Percentiles rank a stretch among this genome's conserved stretches.
Evolutionary conservation across 352 stramenopile species (phyloP).

Genomic region (Phytophthora quininea): DNA sequence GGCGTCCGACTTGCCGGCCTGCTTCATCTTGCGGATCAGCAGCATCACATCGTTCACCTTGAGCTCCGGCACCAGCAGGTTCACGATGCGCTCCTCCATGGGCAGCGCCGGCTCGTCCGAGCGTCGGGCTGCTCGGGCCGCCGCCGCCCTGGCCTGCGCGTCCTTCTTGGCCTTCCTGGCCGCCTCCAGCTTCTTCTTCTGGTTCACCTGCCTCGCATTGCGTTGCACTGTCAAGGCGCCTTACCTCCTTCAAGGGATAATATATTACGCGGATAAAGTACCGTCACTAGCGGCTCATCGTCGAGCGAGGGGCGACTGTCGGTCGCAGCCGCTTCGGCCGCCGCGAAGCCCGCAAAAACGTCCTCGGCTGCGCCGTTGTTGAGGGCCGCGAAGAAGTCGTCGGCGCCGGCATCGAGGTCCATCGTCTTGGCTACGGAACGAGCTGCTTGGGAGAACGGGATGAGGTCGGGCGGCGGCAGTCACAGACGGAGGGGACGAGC

Average conservation of each 20-base stretch:
- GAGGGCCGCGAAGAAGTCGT: slow-evolving; percentile 85
- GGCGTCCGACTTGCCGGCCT: slow-evolving; percentile 87
- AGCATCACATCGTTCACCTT: slow-evolving; percentile 90
- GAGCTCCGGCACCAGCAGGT: slow-evolving; percentile 82
- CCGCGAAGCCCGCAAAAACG: slow-evolving; percentile 61
- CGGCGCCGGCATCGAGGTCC: slow-evolving; percentile 76
- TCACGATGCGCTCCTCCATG: slow-evolving; percentile 90
- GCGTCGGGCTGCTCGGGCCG: slow-evolving; percentile 45
- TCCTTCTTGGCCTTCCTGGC: slow-evolving; percentile 61
- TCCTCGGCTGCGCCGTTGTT: slow-evolving; percentile 67
- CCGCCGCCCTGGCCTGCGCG: slow-evolving; percentile 24
- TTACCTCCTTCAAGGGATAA: not conserved
- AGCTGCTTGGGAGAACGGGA: not conserved
- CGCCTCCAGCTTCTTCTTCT: slow-evolving; percentile 56
- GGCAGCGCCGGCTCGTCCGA: slow-evolving; percentile 63
- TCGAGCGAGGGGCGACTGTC: slow-evolving; percentile 28
- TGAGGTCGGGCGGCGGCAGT: slow-evolving; percentile 13
- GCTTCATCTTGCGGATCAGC: slow-evolving; percentile 91
- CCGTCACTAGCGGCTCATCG: slow-evolving; percentile 42
- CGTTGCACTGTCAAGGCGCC: not conserved
- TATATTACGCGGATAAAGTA: slow-evolving; percentile 3
- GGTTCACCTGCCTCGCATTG: slow-evolving; percentile 30
- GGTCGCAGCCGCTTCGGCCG: slow-evolving; percentile 32
- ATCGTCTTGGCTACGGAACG: slow-evolving; percentile 26
- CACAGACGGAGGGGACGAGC: not conserved